A percentile compares a stretch with the other conserved stretches of the same genome.
Evolutionary conservation across 2,329 filamentous ascomycete species (phyloP).

Genomic region (Neophaeococcomyces mojaviensis): DNA sequence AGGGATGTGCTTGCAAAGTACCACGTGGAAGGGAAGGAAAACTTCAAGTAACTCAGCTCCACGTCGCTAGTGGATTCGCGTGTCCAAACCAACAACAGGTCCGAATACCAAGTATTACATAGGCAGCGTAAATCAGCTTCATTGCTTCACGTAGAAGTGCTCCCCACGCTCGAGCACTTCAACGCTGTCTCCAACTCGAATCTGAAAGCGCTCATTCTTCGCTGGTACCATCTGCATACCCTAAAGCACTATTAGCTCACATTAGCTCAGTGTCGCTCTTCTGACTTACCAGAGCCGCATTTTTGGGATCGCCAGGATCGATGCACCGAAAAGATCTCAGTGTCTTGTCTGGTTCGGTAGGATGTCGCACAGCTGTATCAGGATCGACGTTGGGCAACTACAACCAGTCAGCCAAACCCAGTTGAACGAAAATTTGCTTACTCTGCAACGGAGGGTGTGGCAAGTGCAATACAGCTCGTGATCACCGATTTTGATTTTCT

Average conservation of each 20-base stretch:
- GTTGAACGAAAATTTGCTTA: conserved; percentile 18
- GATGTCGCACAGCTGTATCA: conserved; percentile 44
- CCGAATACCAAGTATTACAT: too few species aligned
- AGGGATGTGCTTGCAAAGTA: too few species aligned
- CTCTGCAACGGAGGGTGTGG: conserved; percentile 7
- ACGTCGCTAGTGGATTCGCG: too few species aligned
- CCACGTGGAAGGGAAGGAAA: too few species aligned
- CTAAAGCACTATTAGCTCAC: not conserved
- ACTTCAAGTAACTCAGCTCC: too few species aligned
- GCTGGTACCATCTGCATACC: conserved; percentile 26
- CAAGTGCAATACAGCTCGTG: conserved; percentile 18
- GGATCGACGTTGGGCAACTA: conserved; percentile 56
- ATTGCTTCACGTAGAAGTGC: conserved; percentile 37
- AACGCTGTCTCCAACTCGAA: conserved; percentile 34
- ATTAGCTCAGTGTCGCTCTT: conserved; percentile 26
- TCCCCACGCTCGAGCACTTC: conserved; percentile 35
- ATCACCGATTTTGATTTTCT: conserved; percentile 38
- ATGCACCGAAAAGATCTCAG: conserved; percentile 44
- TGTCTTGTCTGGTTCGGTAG: conserved; percentile 41
- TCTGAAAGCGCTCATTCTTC: conserved; percentile 11
- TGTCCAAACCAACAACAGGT: too few species aligned
- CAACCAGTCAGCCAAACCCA: conserved; percentile 38
- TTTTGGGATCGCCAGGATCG: conserved; percentile 41
- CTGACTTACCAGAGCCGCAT: conserved; percentile 49
- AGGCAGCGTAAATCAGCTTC: too few species aligned